Base-by-base conservation (phyloP, 805 yeast genomes). In the Wickerhamomyces xylosicus region DNA sequence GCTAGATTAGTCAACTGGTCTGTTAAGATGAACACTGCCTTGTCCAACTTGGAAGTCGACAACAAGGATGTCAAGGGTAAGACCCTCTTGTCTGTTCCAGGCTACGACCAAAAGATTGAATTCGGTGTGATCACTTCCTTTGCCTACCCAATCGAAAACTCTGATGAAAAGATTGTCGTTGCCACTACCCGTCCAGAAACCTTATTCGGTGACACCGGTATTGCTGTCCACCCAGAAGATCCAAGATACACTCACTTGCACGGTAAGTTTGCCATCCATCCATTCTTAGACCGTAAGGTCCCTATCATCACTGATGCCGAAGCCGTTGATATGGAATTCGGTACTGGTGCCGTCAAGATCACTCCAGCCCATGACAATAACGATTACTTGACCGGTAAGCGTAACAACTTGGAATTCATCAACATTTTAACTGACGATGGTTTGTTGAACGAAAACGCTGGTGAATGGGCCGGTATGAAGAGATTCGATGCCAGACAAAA, bases 181-280 rank as follows among this genome's bases (percentile, higher is more conserved):
- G 98, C 98, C 28, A 92, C 98, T 37, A 92, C 98, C 32, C 90
- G 98, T 77, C 98, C 98, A 33, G 98, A 92, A 68, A 92, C 98
- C 43, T 65, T 92, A 50, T 90, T 92, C 55, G 98, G 98, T 71
- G 98, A 92, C 65, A 87, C 97, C 41, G 98, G 82, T 58, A 83
- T 92, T 51, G 98, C 98, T 33, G 95, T 92, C 40, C 98, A 92
- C 63, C 98, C 98, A 42, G 77, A 89, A 35, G 98, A 92, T 65
- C 67, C 78, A 35, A 79, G 98, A 63, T 92, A 92, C 71, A 82
- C 65, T 49, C 98, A 92, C 60, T 71, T 92, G 57, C 98, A 92
- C 58, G 98, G 98, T 45, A 86, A 89, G 62, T 85, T 68, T 59
- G 92, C 84, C 44, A 62, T 76, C 49, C 97, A 92, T 65, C 97